Base-by-base conservation (phyloP, 495 filamentous ascomycete genomes). In the Aspergillus funiculosus region DNA sequence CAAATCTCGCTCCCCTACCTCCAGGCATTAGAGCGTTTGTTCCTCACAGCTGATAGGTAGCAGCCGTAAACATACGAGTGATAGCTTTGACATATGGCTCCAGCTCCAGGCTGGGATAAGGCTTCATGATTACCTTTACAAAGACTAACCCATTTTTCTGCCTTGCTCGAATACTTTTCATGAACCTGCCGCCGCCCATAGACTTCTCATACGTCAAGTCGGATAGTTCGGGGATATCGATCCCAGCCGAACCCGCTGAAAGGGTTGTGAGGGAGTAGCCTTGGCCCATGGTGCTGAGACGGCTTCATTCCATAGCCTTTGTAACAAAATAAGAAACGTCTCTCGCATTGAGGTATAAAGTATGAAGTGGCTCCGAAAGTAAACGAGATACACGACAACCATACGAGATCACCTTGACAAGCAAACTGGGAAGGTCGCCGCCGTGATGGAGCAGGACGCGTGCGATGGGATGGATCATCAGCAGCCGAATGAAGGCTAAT, bases 81-180 rank as follows among this genome's bases (percentile, higher is more conserved):
- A 96, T 84, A 21, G 72, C 75, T 58, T 79, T 77, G 48, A 85
- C 80, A 62, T 94, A 91, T 52, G 78, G 72, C 47, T 83, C 82
- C 51, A 96, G 72, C 36, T 85, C 76, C 74, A 94, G 79, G 43
- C 78, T 77, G 9, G 81, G 66, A 52, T 76, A 94, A 10, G 91
- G 89, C 61, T 97, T 99, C 69, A 95, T 84, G 43, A 94, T 83
- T 10, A 95, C 82, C 68, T 96, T 97, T 57, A 89, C 87, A 42
- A 96, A 81, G 15, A 92, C 89, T 13, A 94, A 69, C 36, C 94
- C 92, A 74, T 95, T 85, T 36, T 82, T 82, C 60, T 94, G 85
- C 37, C 89, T 75, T 13, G 94, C 94, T 48, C 90, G 79, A 51
- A 97, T 89, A 52, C 85, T 91, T 67, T 97, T 97, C 82, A 97